Conservation (phyloP, 1,284 basidiomycete species). For the Apiotrichum brassicae region DNA sequence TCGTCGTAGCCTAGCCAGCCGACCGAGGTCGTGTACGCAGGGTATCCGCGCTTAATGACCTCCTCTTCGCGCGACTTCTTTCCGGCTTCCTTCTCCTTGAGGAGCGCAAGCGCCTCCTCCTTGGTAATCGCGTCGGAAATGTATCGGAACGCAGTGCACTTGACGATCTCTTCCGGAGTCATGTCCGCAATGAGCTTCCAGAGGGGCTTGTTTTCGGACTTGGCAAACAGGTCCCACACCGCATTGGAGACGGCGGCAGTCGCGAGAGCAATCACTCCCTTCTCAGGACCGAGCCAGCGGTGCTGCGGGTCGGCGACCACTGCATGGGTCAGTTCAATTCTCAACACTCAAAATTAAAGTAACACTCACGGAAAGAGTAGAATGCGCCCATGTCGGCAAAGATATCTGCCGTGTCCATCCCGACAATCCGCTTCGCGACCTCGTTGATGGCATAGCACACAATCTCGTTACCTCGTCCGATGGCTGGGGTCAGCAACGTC, state of each 20-base stretch:
- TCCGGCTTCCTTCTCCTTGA: constrained; percentile 66
- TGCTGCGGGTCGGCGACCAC: constrained; percentile 80
- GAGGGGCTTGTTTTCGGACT: constrained; percentile 51
- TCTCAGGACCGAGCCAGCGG: constrained; percentile 62
- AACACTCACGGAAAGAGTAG: constrained; percentile 44
- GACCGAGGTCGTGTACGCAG: constrained; percentile 88
- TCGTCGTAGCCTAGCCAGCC: constrained; percentile 90
- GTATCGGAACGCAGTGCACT: constrained; percentile 78
- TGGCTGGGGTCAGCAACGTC: constrained; percentile 49
- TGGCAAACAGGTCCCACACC: constrained; percentile 52
- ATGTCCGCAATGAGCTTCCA: constrained; percentile 55
- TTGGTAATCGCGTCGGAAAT: constrained; percentile 88
- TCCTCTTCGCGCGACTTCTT: constrained; percentile 71
- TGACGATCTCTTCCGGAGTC: constrained; percentile 72
- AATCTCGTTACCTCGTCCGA: constrained; percentile 89
- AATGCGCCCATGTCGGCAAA: constrained; percentile 76
- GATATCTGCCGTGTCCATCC: constrained; percentile 73
- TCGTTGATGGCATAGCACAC: constrained; percentile 74
- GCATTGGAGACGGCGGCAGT: constrained; percentile 53
- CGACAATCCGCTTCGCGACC: constrained; percentile 71
- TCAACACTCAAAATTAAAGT: neutral
- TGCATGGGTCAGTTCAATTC: constrained; percentile 8
- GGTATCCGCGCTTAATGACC: constrained; percentile 66
- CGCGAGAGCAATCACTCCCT: constrained; percentile 54
- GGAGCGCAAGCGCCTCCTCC: constrained; percentile 77